Evolutionary conservation across 768 basidiomycete genomes (phyloP), one percentile per base, ranked within the genome.

Genomic region (Kwoniella bestiolae): DNA sequence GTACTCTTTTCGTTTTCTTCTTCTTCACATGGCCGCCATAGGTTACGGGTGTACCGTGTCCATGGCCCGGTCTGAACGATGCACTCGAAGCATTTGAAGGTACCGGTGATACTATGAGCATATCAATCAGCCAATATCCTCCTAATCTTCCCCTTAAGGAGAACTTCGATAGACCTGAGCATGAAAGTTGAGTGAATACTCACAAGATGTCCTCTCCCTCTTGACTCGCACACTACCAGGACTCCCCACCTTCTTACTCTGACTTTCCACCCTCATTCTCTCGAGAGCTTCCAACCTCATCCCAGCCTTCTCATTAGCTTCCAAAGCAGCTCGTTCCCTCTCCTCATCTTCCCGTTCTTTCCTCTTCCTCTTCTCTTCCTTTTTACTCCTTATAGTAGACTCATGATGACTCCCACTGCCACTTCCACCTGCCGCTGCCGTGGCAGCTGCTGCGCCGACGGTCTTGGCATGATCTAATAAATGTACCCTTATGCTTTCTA

Each of bases 191-290:
- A 6, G n/a, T n/a, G n/a, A 31, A 28, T 9, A 69, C 75, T 72
- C 60, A 77, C 74, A 34, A 46, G 65, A 69, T n/a, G 65, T 65
- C 45, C 74, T 62, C 55, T 78, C 74, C 67, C 62, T 68, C 72
- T 78, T 78, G 8, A 78, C 72, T 52, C 59, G 71, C 26, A 75
- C 63, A 32, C 69, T 61, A 31, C 49, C 46, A 31, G 71, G 68
- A 70, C 68, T 72, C 4, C 47, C 56, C 14, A 45, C 23, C 25
- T 55, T 52, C 28, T 18, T 46, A 26, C 46, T 47, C 47, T 65
- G 58, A 41, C 51, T 49, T 46, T 62, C 62, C 3, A 60, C 41
- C 44, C 67, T 60, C 18, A 60, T 61, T 44, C 65, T 56, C 44
- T 68, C 71, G 2, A 69, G 12, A 6, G 67, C 65, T 50, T 69